Evolutionary conservation across 306 rosid species (phyloP).

Genomic region (Begonia masoniana): DNA sequence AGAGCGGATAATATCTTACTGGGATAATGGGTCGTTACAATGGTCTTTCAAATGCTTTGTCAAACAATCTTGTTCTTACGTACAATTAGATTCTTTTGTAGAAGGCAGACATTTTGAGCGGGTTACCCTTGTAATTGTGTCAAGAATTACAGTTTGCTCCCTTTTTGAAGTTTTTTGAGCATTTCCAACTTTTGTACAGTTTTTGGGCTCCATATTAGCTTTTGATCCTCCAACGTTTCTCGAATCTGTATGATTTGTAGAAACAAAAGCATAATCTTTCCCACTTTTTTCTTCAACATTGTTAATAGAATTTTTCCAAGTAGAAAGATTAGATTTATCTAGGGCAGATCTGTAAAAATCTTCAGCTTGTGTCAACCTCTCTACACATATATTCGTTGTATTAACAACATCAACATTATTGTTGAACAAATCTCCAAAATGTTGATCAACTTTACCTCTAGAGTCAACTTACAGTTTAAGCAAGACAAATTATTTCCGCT

Average conservation of each 20-base stretch:
- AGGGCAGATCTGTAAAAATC: too few species aligned
- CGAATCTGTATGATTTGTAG: slow-evolving; percentile 7
- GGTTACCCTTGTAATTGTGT: slow-evolving; percentile 42
- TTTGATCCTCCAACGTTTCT: slow-evolving; percentile 17
- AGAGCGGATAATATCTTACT: too few species aligned
- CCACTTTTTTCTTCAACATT: too few species aligned
- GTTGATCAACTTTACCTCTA: too few species aligned
- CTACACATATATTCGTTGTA: slow-evolving; percentile 17
- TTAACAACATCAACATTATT: slow-evolving; percentile 24
- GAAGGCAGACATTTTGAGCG: too few species aligned
- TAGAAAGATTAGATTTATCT: slow-evolving; percentile 33
- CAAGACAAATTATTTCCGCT: slow-evolving; percentile 37
- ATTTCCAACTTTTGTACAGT: slow-evolving; percentile 33
- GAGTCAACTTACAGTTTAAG: slow-evolving; percentile 66
- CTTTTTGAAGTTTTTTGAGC: slow-evolving; percentile 18
- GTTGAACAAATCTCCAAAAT: slow-evolving; percentile 63
- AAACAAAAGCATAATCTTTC: slow-evolving; percentile 2
- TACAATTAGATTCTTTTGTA: too few species aligned
- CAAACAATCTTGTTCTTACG: too few species aligned
- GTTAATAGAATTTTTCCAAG: slow-evolving; percentile 55
- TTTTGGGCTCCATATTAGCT: slow-evolving; percentile 27
- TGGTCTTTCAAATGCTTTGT: too few species aligned
- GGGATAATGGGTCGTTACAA: too few species aligned
- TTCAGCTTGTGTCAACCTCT: slow-evolving; percentile 17
- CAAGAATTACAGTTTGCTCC: slow-evolving; percentile 28